These are phyloP conservation scores for Leccinum subtestaceum DNA, from an alignment of 768 basidiomycete genomes.

Conservation along the genomic window DNA sequence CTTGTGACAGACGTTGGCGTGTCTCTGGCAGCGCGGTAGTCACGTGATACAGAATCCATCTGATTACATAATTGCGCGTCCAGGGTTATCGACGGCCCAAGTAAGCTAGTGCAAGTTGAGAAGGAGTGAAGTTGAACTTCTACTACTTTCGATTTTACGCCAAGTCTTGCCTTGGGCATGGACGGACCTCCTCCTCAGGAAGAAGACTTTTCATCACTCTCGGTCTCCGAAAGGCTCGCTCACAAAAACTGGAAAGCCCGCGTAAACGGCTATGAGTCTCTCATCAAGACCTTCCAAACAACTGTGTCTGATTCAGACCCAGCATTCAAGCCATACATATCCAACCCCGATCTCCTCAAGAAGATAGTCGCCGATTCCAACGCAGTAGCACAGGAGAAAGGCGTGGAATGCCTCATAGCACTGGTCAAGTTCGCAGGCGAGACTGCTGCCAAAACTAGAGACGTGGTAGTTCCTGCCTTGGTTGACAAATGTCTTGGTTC, in stretches of 20 bases:
- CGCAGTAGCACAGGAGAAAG: constrained; percentile 98
- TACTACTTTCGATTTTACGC: constrained; percentile 5
- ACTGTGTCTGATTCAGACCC: constrained; percentile 93
- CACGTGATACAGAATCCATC: constrained; percentile 20
- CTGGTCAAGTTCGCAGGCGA: constrained; percentile 93
- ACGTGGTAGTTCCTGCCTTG: constrained; percentile 80
- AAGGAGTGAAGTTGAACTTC: constrained; percentile 10
- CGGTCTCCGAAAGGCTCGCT: constrained; percentile 74
- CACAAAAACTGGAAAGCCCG: constrained; percentile 99
- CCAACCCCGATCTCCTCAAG: constrained; percentile 74
- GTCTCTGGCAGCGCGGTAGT: constrained; percentile 43
- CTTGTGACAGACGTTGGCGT: constrained; percentile 59
- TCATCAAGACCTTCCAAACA: constrained; percentile 82
- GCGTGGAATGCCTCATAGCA: constrained; percentile 81
- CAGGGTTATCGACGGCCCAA: constrained; percentile 10
- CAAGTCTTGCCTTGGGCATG: constrained; percentile 44
- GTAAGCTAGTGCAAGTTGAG: neutral
- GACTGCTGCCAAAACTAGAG: constrained; percentile 75
- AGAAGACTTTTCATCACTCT: constrained; percentile 84
- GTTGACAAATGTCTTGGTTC: constrained; percentile 97
- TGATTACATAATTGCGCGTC: constrained; percentile 23
- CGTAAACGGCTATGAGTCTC: constrained; percentile 84
- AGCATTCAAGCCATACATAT: constrained; percentile 86
- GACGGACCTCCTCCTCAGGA: constrained; percentile 90
- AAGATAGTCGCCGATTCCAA: constrained; percentile 89